Evolutionary conservation across 2,329 filamentous ascomycete genomes (phyloP), one percentile per base, ranked within the genome.

Genomic region (Colletotrichum phormii): DNA sequence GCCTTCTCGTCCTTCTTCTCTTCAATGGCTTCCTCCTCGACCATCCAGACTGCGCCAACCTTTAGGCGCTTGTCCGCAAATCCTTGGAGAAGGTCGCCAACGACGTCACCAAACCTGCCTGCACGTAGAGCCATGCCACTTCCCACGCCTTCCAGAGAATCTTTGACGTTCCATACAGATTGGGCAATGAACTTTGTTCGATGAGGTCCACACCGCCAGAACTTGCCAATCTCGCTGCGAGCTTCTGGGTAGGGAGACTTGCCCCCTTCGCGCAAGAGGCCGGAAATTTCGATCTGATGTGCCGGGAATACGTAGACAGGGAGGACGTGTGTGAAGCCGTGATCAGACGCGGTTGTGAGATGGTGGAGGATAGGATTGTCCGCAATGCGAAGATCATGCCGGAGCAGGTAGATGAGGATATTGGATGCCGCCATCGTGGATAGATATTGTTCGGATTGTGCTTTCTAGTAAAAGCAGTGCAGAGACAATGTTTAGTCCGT

Each of bases 321-420:
- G 1, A 96, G 84, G 1, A 95, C 80, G 78, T 95, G 92, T 1
- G 92, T 93, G 77, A 88, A 91, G 4, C 84, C 85, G 78, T 90
- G 87, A 26, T 86, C 81, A 22, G 82, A 81, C 79, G 72, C 81
- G 75, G 83, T 89, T 71, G 83, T 83, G 62, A 88, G 84, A 77
- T 82, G 87, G 78, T 94, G 86, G 24, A 96, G 87, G 54, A 95
- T 86, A 0, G 93, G 93, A 77, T 95, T 95, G 81, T 96, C 94
- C 33, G 89, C 86, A 31, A 93, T 85, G 73, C 94, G 91, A 24
- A 95, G 85, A 79, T 96, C 94, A 76, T 91, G 90, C 57, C 93
- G 90, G 46, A 95, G 81, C 26, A 95, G 80, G 78, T 95, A 95
- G 67, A 96, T 85, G 64, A 95, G 83, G 29, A 94, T 85, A 37